A percentile compares a stretch with the other conserved stretches of the same genome.
Conservation (phyloP, 805 yeast species). For the Metschnikowia gelsemii region DNA sequence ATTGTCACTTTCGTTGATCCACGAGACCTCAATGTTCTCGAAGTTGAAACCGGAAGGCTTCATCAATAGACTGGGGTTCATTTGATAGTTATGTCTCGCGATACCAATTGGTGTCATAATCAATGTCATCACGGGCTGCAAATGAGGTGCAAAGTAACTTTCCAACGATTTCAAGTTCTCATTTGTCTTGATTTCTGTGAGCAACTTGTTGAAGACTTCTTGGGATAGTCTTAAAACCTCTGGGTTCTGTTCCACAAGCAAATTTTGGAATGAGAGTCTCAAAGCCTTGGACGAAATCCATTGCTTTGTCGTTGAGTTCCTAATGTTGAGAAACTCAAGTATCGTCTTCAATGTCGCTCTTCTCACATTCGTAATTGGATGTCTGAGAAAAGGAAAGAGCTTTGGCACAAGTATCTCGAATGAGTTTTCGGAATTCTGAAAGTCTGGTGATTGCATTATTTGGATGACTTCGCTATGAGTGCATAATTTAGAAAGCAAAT, state of each 20-base stretch:
- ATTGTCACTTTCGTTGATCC: constrained; percentile 12
- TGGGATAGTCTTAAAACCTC: constrained; percentile 66
- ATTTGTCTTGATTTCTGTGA: constrained; percentile 43
- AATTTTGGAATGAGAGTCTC: constrained; percentile 79
- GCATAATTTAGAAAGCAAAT: constrained; percentile 82
- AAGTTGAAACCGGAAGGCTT: constrained; percentile 68
- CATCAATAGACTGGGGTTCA: constrained; percentile 72
- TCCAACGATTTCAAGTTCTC: constrained; percentile 42
- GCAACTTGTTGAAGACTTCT: constrained; percentile 56
- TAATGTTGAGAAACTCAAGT: constrained; percentile 65
- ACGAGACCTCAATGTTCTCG: constrained; percentile 18
- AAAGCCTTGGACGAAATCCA: constrained; percentile 81
- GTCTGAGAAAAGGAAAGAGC: constrained; percentile 88
- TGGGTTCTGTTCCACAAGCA: constrained; percentile 83
- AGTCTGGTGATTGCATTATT: constrained; percentile 63
- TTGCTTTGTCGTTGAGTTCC: constrained; percentile 49
- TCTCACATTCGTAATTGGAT: constrained; percentile 88
- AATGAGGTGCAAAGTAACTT: constrained; percentile 53
- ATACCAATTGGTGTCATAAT: constrained; percentile 94
- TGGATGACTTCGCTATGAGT: constrained; percentile 75
- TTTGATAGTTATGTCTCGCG: constrained; percentile 80
- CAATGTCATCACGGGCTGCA: constrained; percentile 59
- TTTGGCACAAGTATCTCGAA: constrained; percentile 83
- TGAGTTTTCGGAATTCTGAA: constrained; percentile 49
- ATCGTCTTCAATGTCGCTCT: constrained; percentile 82